Evolutionary conservation across 805 yeast species (phyloP), one percentile per base, ranked within the genome.

Genomic region (Torulaspora microellipsoides): DNA sequence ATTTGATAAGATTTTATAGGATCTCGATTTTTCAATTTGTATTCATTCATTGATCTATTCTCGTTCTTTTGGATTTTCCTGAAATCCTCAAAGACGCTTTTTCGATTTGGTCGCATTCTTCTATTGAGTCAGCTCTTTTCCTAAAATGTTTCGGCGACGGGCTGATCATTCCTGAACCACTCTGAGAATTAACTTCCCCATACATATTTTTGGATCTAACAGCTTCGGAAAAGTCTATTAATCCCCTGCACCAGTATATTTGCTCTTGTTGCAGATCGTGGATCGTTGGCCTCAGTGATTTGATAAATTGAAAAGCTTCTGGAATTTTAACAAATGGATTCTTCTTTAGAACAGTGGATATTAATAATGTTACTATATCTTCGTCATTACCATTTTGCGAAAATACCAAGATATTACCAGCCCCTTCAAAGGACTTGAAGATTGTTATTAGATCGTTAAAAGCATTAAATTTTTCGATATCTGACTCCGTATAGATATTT

Each of bases 221-320:
- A 9, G 42, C 31, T 38, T 60, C 60, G 20, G 51, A 49, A 32
- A 53, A 60, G n/a, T 45, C 52, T 6, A 53, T 34, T 9, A 60
- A 34, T 2, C 60, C 57, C 33, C 51, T 45, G 41, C 54, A 52
- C 58, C 63, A 53, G 33, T 46, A 52, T 8, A 59, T 45, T 11
- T 44, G 45, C 23, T 59, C 63, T 9, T 51, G 54, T 13, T 46
- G 48, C 15, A 52, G 28, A 14, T 45, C 53, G 12, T 40, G 41
- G 27, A 53, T 47, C 5, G 60, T 43, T 4, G 60, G 60, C 46
- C 59, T 56, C 27, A 61, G 37, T 8, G 53, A 54, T 37, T 57
- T 62, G 15, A 63, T 39, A 31, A 58, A 61, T 33, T 53, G 54
- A 30, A 61, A 53, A 3, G 63, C 65, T n/a, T 63, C 64, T 23